phyloP scores from a whole-genome alignment of 2,329 filamentous ascomycete species.

The Aspergillus floridensis region DNA sequence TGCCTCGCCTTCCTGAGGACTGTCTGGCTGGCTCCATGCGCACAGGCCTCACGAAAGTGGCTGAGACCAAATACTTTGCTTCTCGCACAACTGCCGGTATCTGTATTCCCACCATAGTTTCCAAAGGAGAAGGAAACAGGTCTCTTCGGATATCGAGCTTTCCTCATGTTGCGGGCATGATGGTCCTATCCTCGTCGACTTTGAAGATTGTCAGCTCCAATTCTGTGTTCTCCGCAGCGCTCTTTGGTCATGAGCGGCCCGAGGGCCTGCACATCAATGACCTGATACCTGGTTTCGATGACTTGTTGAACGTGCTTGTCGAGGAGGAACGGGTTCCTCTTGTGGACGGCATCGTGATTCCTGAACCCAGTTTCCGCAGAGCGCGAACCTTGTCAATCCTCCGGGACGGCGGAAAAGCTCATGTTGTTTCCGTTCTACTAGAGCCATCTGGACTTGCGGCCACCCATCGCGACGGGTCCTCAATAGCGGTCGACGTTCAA shows the following conservation, averaged over 20 bases:
- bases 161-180: constrained; percentile 94
- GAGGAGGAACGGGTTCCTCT: constrained; percentile 83
- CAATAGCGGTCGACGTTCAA: constrained; percentile 92
- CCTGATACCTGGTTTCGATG: constrained; percentile 83
- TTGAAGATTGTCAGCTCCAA: constrained; percentile 89
- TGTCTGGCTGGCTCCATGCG: constrained; percentile 64
- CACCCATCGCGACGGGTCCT: constrained; percentile 83
- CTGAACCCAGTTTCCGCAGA: constrained; percentile 91
- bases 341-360: constrained; percentile 91
- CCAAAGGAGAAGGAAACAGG: constrained; percentile 65
- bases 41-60: constrained; percentile 74
- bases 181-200: constrained; percentile 78
- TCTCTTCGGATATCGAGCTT: constrained; percentile 88
- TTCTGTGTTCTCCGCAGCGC: constrained; percentile 84
- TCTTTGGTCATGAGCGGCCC: constrained; percentile 85
- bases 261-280: constrained; percentile 76
- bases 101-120: constrained; percentile 80
- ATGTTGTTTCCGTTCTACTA: constrained; percentile 75
- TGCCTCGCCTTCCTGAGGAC: constrained; percentile 77
- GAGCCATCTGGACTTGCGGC: constrained; percentile 81
- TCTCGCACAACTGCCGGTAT: constrained; percentile 73
- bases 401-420: constrained; percentile 70
- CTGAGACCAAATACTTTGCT: constrained; percentile 75
- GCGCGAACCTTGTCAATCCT: constrained; percentile 81
- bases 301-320: constrained; percentile 73